Evolutionary conservation across 1,284 basidiomycete species (phyloP).

Genomic region (Cryptococcus sp.): DNA sequence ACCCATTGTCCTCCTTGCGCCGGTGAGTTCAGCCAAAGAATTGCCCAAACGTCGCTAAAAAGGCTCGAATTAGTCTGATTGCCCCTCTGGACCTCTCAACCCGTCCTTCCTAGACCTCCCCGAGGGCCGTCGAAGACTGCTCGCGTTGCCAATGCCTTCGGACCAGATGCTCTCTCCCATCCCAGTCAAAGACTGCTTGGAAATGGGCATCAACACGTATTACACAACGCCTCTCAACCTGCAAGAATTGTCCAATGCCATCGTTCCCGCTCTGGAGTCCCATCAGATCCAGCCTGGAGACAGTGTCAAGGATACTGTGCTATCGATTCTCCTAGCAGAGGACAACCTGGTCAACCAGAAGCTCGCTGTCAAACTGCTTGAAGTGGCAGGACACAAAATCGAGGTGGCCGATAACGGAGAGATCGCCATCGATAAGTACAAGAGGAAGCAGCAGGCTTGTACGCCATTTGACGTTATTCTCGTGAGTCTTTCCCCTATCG

Average conservation of each 20-base stretch:
- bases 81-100: conserved; percentile 38
- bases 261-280: conserved; percentile 91
- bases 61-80: conserved; percentile 16
- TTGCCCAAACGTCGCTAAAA: not conserved
- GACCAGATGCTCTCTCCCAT: conserved; percentile 51
- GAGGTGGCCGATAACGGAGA: conserved; percentile 98
- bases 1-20: conserved; percentile 91
- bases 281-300: conserved; percentile 80
- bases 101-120: conserved; percentile 52
- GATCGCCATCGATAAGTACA: conserved; percentile 54
- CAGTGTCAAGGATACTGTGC: conserved; percentile 79
- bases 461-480: conserved; percentile 84
- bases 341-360: conserved; percentile 96
- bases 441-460: conserved; percentile 34
- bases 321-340: conserved; percentile 94
- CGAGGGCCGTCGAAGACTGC: conserved; percentile 42
- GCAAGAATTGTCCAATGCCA: conserved; percentile 87
- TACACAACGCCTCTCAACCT: conserved; percentile 82
- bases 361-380: conserved; percentile 92
- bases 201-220: conserved; percentile 54
- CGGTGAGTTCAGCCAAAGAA: conserved; percentile 52
- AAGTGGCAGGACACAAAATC: conserved; percentile 93
- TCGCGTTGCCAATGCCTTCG: conserved; percentile 43
- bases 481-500: conserved; percentile 56
- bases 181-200: conserved; percentile 54